phyloP scores from a whole-genome alignment of 2,329 filamentous ascomycete genomes.

The Stagonosporopsis chrysanthemi region DNA sequence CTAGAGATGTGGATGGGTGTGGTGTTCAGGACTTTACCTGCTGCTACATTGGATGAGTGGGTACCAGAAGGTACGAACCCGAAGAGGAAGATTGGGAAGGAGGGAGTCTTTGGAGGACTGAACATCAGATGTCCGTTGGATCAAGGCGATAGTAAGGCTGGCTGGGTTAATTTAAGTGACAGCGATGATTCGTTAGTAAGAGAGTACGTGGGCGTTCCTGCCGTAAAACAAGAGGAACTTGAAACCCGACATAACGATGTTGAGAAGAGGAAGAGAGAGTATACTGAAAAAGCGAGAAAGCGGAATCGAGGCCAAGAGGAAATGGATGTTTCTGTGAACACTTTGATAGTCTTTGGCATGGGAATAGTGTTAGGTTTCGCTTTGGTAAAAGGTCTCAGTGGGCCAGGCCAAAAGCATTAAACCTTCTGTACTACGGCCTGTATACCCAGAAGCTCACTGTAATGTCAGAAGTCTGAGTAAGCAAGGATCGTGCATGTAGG shows the following conservation, averaged over 20 bases:
- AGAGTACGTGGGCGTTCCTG: conserved; percentile 25
- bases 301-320: conserved; percentile 3
- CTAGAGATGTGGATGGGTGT: conserved; percentile 49
- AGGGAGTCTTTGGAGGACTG: conserved; percentile 33
- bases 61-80: conserved; percentile 20
- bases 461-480: not conserved
- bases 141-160: conserved; percentile 29
- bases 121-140: conserved; percentile 45
- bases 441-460: not conserved
- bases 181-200: conserved; percentile 32
- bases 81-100: conserved; percentile 17
- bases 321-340: not conserved
- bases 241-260: not conserved
- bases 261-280: conserved; percentile 17
- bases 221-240: conserved; percentile 2
- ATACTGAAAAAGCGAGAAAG: conserved; percentile 14
- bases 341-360: conserved; percentile 9
- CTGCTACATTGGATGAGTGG: conserved; percentile 31
- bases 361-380: conserved; percentile 11
- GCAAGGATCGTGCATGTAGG: not conserved
- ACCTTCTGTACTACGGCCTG: not conserved
- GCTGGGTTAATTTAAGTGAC: conserved; percentile 35
- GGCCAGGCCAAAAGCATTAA: not conserved
- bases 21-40: conserved; percentile 39
- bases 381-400: conserved; percentile 7